Percentiles rank a stretch among this genome's conserved stretches.
phyloP scores from a whole-genome alignment of 2,329 filamentous ascomycete genomes.

The Chaetomium sp. region DNA sequence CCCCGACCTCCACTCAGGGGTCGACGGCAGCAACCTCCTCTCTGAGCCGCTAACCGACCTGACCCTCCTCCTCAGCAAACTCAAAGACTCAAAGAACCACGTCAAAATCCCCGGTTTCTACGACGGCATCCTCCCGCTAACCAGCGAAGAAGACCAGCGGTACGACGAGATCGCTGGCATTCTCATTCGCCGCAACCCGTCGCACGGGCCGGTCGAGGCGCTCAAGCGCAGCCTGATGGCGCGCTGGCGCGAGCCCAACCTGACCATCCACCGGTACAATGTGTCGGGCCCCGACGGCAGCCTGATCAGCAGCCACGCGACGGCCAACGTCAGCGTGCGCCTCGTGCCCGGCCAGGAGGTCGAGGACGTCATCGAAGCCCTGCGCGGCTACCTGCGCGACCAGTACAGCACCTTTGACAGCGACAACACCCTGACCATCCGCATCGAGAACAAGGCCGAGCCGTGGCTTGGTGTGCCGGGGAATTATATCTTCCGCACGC shows the following conservation, averaged over 20 bases:
- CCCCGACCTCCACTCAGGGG: constrained; percentile 90
- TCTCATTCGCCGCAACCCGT: constrained; percentile 70
- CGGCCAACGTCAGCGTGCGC: constrained; percentile 84
- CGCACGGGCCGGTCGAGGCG: constrained; percentile 60
- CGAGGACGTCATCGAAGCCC: constrained; percentile 67
- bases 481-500: constrained; percentile 86
- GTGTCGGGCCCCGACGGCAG: constrained; percentile 90
- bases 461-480: constrained; percentile 93
- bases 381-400: constrained; percentile 67
- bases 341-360: constrained; percentile 93
- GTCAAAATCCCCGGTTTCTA: constrained; percentile 89
- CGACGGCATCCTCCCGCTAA: constrained; percentile 76
- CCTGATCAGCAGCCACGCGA: constrained; percentile 86
- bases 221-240: constrained; percentile 87
- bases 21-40: constrained; percentile 89
- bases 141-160: constrained; percentile 72
- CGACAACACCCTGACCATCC: constrained; percentile 77
- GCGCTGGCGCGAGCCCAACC: constrained; percentile 89
- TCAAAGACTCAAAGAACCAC: constrained; percentile 78
- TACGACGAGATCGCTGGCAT: constrained; percentile 84
- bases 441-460: constrained; percentile 90
- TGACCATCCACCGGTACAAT: constrained; percentile 92
- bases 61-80: constrained; percentile 75
- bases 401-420: constrained; percentile 77
- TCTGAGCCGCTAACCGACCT: constrained; percentile 93